phyloP scores from a whole-genome alignment of 441 rosid genomes.

The Pelargonium hybrid region DNA sequence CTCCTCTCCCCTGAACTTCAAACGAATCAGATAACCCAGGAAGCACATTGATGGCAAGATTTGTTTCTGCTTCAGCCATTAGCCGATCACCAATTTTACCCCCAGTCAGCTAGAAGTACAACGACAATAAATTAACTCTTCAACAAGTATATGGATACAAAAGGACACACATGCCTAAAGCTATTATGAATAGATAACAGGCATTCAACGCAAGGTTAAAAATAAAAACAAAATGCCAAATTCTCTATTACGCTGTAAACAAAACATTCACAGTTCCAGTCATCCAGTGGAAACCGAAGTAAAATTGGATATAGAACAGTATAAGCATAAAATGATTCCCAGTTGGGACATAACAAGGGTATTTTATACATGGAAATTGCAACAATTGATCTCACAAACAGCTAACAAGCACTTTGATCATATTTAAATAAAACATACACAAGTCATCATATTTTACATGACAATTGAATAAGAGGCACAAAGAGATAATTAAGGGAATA shows the following conservation, averaged over 20 bases:
- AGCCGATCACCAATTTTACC: constrained; percentile 80
- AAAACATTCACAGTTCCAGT: too few species aligned
- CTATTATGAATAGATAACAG: background rate
- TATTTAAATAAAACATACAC: too few species aligned
- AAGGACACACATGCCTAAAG: constrained; percentile 2
- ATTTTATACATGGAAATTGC: too few species aligned
- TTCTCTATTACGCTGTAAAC: background rate
- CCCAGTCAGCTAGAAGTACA: constrained; percentile 62
- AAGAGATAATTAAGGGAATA: too few species aligned
- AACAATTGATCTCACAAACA: too few species aligned
- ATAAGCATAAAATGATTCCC: too few species aligned
- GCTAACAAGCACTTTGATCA: too few species aligned
- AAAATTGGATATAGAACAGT: too few species aligned
- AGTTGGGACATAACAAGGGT: too few species aligned
- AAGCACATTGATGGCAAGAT: constrained; percentile 85
- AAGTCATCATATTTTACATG: too few species aligned
- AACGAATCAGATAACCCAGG: constrained; percentile 76
- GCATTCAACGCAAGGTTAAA: background rate
- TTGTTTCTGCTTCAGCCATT: constrained; percentile 90
- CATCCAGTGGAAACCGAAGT: too few species aligned
- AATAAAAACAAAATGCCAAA: background rate
- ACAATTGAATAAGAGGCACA: too few species aligned
- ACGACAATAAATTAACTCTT: constrained; percentile 21
- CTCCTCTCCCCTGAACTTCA: constrained; percentile 97
- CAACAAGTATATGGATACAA: background rate